These are phyloP conservation scores for Colletotrichum sp. DNA, from an alignment of 2,329 filamentous ascomycete genomes.

Conservation along the genomic window DNA sequence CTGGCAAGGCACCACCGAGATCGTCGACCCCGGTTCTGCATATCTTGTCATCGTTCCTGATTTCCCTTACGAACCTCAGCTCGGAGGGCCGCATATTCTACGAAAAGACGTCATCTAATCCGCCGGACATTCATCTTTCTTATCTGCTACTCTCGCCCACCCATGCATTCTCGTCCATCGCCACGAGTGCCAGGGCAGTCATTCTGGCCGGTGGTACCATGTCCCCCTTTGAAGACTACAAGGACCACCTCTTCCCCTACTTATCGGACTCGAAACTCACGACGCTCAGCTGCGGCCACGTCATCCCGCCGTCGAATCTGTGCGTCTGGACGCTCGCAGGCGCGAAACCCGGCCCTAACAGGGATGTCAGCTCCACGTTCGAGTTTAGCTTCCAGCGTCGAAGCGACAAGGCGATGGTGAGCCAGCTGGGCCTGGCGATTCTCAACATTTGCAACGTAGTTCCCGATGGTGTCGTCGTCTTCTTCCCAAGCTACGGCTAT, in stretches of 20 bases:
- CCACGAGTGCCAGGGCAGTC: slow-evolving; percentile 82
- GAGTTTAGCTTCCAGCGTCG: slow-evolving; percentile 90
- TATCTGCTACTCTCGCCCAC: slow-evolving; percentile 93
- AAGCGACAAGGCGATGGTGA: slow-evolving; percentile 70
- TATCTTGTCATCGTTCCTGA: slow-evolving; percentile 67
- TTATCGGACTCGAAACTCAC: slow-evolving; percentile 67
- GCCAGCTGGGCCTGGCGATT: slow-evolving; percentile 76
- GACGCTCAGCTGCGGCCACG: slow-evolving; percentile 91
- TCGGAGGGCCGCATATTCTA: slow-evolving; percentile 72
- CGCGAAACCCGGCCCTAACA: slow-evolving; percentile 34
- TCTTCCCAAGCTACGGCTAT: slow-evolving; percentile 96
- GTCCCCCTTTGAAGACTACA: slow-evolving; percentile 95
- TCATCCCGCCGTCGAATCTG: slow-evolving; percentile 84
- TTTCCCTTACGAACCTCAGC: slow-evolving; percentile 86
- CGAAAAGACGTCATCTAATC: slow-evolving; percentile 44
- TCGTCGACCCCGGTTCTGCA: slow-evolving; percentile 61
- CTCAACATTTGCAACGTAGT: slow-evolving; percentile 75
- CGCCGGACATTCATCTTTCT: slow-evolving; percentile 66
- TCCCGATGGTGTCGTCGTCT: slow-evolving; percentile 89
- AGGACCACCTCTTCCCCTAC: slow-evolving; percentile 82
- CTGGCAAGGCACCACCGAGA: slow-evolving; percentile 19
- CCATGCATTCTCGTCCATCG: slow-evolving; percentile 87
- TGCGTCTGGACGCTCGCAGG: slow-evolving; percentile 74
- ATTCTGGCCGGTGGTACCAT: slow-evolving; percentile 95
- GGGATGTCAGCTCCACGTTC: slow-evolving; percentile 56